Base-by-base conservation (phyloP, 2,329 filamentous ascomycete genomes). In the Dactylellina leptospora region DNA sequence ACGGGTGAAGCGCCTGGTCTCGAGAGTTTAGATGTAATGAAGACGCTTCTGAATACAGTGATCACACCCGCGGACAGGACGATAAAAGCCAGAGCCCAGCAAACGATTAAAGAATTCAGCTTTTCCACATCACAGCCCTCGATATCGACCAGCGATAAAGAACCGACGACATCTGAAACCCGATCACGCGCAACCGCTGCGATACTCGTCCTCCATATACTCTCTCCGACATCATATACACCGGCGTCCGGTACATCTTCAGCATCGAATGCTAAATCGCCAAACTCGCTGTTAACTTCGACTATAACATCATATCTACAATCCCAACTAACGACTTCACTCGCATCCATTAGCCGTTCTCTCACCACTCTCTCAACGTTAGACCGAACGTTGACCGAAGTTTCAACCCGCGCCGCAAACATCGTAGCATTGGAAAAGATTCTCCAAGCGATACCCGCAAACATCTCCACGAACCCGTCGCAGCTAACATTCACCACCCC, bases 371-470 rank as follows among this genome's bases (percentile, higher is more conserved):
- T 97, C 1, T 91, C 93, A 0, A 89, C 86, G 0, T 84, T 97
- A 27, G 93, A 97, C 50, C 86, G 91, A 55, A 90, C 92, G 0
- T 83, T 97, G 1, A 83, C 86, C 13, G 95, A 97, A 77, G 87
- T 96, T 20, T 90, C 90, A 4, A 87, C 88, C 3, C 85, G 91
- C 47, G 97, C 93, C 78, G 93, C 96, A 78, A 96, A 96, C 77
- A 87, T 97, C 38, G 87, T 96, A n/a, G 91, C 92, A 0, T 82
- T 73, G 4, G 73, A 73, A 54, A 70, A 69, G 33, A 71, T 73
- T 8, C 51, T 73, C 16, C 59, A 69, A 59, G 53, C 54, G 10
- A 61, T 74, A 4, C 64, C 73, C 9, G 53, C 59, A 2, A 72
- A 72, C 13, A 58, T 72, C 5, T 59, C 68, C 11, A 64, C 68